Conservation (phyloP, 2,329 filamentous ascomycete species). For the Diaporthe helianthi region DNA sequence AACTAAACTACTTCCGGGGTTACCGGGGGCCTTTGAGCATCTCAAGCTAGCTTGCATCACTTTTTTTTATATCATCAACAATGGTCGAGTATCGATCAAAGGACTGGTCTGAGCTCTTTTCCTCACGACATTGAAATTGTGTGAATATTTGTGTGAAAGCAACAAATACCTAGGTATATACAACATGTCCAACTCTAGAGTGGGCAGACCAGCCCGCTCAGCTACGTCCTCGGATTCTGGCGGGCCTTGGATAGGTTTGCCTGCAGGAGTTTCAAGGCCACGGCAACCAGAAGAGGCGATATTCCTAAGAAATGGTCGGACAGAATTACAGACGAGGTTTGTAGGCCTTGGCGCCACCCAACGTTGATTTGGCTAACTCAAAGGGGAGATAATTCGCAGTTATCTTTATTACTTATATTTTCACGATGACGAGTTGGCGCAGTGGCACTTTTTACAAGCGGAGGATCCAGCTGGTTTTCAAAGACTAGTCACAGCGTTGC, state of each 20-base stretch:
- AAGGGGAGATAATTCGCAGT: neutral
- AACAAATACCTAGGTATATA: neutral
- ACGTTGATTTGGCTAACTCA: neutral
- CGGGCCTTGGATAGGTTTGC: too few species aligned
- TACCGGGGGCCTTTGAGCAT: neutral
- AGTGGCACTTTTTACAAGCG: too few species aligned
- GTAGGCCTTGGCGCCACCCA: neutral
- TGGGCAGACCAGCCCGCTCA: too few species aligned
- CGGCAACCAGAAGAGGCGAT: too few species aligned
- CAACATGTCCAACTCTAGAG: neutral
- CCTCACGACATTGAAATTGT: neutral
- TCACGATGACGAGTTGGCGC: neutral
- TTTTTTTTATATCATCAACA: too few species aligned
- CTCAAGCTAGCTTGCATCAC: too few species aligned
- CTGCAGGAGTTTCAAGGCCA: too few species aligned
- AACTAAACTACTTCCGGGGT: neutral
- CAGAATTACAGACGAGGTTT: neutral
- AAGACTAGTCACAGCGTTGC: too few species aligned
- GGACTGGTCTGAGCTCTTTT: neutral
- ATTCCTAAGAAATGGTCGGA: too few species aligned
- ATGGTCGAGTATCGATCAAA: neutral
- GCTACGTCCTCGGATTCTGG: too few species aligned
- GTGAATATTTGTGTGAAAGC: too few species aligned
- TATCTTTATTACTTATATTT: neutral
- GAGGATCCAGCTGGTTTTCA: too few species aligned